Conservation (phyloP, 1,139 yeast species). For the Saccharomyces uvarum region DNA sequence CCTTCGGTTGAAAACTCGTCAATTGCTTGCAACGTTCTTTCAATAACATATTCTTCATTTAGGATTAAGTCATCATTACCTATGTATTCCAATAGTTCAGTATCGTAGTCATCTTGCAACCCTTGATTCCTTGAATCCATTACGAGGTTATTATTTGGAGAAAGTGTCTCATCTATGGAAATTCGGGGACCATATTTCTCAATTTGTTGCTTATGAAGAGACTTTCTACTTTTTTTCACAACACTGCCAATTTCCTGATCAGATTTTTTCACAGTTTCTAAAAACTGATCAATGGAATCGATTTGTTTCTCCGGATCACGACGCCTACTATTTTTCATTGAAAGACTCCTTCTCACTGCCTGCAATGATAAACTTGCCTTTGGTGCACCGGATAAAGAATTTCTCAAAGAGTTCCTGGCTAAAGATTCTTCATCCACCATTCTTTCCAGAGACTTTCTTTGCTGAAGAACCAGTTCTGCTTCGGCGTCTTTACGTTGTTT, state of each 20-base stretch:
- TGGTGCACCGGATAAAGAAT: conserved; percentile 14
- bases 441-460: conserved; percentile 34
- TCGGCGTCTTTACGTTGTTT: conserved; percentile 65
- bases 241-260: conserved; percentile 55
- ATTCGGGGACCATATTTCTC: conserved; percentile 40
- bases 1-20: conserved; percentile 96
- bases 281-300: conserved; percentile 50
- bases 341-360: conserved; percentile 27
- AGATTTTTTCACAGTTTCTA: conserved; percentile 41
- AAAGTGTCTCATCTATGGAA: conserved; percentile 6
- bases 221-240: conserved; percentile 51
- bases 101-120: conserved; percentile 3
- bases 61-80: conserved; percentile 57
- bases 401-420: conserved; percentile 16
- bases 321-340: conserved; percentile 15
- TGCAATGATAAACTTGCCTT: conserved; percentile 35
- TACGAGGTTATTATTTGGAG: not conserved
- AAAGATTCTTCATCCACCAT: conserved; percentile 17
- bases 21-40: conserved; percentile 78
- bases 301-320: conserved; percentile 34
- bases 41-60: conserved; percentile 75
- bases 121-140: conserved; percentile 7
- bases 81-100: conserved; percentile 29
- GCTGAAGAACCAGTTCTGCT: conserved; percentile 66
- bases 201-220: conserved; percentile 56